Conservation (phyloP, 1,284 basidiomycete species). For the Wolfiporia cocos region DNA sequence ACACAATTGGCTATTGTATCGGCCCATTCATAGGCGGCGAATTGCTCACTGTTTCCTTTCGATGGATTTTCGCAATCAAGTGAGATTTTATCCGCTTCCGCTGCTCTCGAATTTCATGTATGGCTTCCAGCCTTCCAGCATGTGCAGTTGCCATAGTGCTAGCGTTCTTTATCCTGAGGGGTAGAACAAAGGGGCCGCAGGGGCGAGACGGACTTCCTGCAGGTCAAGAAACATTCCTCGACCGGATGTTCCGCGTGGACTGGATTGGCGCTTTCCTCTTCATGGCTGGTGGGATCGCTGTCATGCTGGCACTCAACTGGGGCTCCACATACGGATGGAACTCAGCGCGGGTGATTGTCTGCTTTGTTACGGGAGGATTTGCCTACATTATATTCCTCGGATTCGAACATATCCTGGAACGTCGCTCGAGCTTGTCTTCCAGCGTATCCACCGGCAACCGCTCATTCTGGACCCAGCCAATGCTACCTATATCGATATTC, state of each 20-base stretch:
- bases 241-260: constrained; percentile 35
- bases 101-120: constrained; percentile 4
- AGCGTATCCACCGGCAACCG: constrained; percentile 8
- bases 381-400: constrained; percentile 29
- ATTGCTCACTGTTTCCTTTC: constrained; percentile 33
- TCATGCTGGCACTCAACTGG: constrained; percentile 33
- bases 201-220: constrained; percentile 11
- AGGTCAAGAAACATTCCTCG: constrained; percentile 19
- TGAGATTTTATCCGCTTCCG: constrained; percentile 15
- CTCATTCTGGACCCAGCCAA: constrained; percentile 30
- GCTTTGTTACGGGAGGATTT: constrained; percentile 35
- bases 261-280: constrained; percentile 39
- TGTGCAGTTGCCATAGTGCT: constrained; percentile 30
- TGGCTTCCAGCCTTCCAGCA: constrained; percentile 25
- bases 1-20: constrained; percentile 35
- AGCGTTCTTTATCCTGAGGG: constrained; percentile 36
- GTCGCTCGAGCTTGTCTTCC: constrained; percentile 12
- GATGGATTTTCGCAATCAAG: constrained; percentile 55
- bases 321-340: constrained; percentile 28
- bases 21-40: constrained; percentile 44
- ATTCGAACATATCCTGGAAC: constrained; percentile 38
- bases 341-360: constrained; percentile 26
- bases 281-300: constrained; percentile 28
- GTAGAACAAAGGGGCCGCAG: constrained; percentile 22
- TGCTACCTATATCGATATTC: constrained; percentile 34